phyloP scores from a whole-genome alignment of 805 yeast species.

The Kurtzmaniella fragi region DNA sequence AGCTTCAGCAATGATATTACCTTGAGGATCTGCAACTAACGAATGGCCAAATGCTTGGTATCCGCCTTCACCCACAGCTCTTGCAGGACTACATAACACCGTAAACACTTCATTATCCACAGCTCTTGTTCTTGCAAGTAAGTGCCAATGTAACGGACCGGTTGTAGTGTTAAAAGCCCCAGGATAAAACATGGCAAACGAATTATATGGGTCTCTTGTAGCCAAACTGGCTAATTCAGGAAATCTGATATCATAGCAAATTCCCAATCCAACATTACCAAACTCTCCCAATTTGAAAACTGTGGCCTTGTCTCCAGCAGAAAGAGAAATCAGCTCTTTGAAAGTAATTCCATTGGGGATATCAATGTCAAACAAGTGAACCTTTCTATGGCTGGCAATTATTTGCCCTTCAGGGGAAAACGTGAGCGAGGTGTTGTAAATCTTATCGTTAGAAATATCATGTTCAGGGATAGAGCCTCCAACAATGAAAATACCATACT shows the following conservation, averaged over 20 bases:
- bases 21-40: conserved; percentile 38
- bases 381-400: conserved; percentile 83
- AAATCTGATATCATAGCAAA: conserved; percentile 76
- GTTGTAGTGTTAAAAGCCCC: conserved; percentile 83
- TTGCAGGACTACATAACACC: conserved; percentile 82
- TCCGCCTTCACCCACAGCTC: conserved; percentile 52
- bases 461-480: conserved; percentile 94
- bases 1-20: conserved; percentile 40
- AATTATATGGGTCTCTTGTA: conserved; percentile 51
- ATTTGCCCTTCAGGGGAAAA: conserved; percentile 69
- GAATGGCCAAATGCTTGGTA: conserved; percentile 46
- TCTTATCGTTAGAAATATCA: conserved; percentile 45
- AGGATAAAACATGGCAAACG: conserved; percentile 77
- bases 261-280: conserved; percentile 79
- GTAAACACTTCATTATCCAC: conserved; percentile 72
- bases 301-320: conserved; percentile 80
- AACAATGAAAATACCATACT: conserved; percentile 57
- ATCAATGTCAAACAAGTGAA: conserved; percentile 86
- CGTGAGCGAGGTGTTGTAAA: conserved; percentile 70
- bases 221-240: conserved; percentile 72
- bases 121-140: conserved; percentile 67
- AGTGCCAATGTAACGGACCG: conserved; percentile 81
- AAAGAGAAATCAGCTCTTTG: conserved; percentile 70
- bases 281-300: conserved; percentile 59
- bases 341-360: conserved; percentile 89